Evolutionary conservation across 208 protist genomes (phyloP).

Genomic region (Naegleria lovaniensis): DNA sequence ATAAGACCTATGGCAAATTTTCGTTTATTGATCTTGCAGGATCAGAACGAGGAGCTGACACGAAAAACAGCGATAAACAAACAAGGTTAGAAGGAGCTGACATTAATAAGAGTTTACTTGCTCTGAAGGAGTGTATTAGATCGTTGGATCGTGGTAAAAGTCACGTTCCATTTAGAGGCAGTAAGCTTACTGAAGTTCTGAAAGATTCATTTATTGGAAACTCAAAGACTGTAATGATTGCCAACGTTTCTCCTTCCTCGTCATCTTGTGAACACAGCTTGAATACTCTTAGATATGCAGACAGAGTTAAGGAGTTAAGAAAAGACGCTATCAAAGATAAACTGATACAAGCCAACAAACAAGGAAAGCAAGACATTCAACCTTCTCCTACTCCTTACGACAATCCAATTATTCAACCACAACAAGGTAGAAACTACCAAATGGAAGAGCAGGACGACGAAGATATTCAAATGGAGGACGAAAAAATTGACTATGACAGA

Average conservation of each 20-base stretch:
- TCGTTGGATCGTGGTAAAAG: conserved; percentile 83
- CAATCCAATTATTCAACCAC: background rate
- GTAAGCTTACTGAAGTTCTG: conserved; percentile 92
- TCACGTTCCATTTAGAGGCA: conserved; percentile 94
- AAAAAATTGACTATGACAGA: background rate
- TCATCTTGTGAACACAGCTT: conserved; percentile 88
- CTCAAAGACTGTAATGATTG: conserved; percentile 91
- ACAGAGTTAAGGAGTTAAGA: conserved; percentile 86
- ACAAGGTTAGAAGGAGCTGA: conserved; percentile 88
- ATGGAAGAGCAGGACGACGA: background rate
- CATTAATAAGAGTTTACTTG: conserved; percentile 97
- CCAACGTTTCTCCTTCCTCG: conserved; percentile 81
- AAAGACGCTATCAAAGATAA: conserved; percentile 25
- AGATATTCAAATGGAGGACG: background rate
- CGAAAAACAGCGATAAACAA: conserved; percentile 74
- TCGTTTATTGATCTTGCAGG: conserved; percentile 98
- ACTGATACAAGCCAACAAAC: background rate
- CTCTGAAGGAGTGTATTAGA: conserved; percentile 96
- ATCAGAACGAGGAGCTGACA: conserved; percentile 92
- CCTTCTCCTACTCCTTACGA: background rate
- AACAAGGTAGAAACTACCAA: background rate
- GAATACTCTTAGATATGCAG: conserved; percentile 96
- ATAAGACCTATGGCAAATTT: conserved; percentile 43
- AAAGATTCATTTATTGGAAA: conserved; percentile 92
- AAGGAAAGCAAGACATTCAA: background rate